phyloP scores from a whole-genome alignment of 164 flowering plant species.

The Sextonia rubra region DNA sequence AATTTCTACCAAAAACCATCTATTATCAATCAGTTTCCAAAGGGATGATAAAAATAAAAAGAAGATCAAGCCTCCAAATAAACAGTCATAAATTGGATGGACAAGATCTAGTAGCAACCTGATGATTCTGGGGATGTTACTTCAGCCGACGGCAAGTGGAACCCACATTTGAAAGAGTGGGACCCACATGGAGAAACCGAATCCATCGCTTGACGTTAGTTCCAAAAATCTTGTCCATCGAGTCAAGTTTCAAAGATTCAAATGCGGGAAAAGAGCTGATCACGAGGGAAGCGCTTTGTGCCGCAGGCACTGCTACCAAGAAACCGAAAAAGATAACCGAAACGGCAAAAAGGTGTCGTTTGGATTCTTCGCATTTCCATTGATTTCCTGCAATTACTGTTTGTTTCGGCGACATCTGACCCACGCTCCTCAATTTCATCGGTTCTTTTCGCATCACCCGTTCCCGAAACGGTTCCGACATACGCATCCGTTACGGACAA shows the following conservation, averaged over 20 bases:
- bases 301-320: not conserved
- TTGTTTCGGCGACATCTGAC: not conserved
- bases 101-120: too few species aligned
- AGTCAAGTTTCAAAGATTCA: not conserved
- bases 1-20: too few species aligned
- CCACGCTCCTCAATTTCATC: not conserved
- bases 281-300: not conserved
- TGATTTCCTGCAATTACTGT: not conserved
- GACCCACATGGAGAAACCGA: too few species aligned
- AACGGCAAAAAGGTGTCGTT: not conserved
- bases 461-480: not conserved
- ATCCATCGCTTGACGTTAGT: too few species aligned
- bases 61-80: too few species aligned
- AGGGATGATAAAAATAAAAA: too few species aligned
- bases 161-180: too few species aligned
- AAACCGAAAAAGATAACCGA: not conserved
- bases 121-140: too few species aligned
- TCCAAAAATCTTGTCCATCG: not conserved
- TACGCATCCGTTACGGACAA: slow-evolving; percentile 1
- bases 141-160: too few species aligned
- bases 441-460: not conserved
- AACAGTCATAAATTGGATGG: too few species aligned
- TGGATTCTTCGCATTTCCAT: not conserved
- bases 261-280: not conserved
- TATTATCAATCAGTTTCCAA: too few species aligned